phyloP scores from a whole-genome alignment of 768 basidiomycete species.

The Boletellus emodensis region DNA sequence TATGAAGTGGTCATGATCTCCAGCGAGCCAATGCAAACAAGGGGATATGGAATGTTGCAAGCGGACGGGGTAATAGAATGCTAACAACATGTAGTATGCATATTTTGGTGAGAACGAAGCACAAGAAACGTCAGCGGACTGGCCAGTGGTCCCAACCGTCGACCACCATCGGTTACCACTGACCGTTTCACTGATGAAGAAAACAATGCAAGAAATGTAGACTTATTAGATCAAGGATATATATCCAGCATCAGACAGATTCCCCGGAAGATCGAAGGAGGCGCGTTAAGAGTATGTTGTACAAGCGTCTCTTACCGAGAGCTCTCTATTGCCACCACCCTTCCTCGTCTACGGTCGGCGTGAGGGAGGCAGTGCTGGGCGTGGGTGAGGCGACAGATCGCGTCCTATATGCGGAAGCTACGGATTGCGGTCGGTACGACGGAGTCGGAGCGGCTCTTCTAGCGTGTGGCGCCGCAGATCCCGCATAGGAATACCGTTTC shows the following conservation, averaged over 20 bases:
- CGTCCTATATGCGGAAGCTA: constrained; percentile 47
- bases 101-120: constrained; percentile 1
- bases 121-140: neutral
- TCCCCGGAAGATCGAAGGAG: neutral
- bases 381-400: constrained; percentile 61
- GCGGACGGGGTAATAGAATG: neutral
- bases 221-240: constrained; percentile 23
- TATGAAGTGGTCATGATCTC: constrained; percentile 29
- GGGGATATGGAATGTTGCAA: constrained; percentile 4
- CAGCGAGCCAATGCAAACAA: constrained; percentile 14
- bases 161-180: too few relatives aligned
- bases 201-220: neutral
- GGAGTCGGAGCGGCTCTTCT: constrained; percentile 20
- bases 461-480: constrained; percentile 10
- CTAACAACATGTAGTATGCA: constrained; percentile 16
- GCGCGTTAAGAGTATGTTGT: constrained; percentile 1
- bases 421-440: constrained; percentile 34
- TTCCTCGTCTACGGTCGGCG: constrained; percentile 66
- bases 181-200: neutral
- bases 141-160: too few relatives aligned
- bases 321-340: constrained; percentile 67
- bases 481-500: constrained; percentile 18
- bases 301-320: constrained; percentile 3
- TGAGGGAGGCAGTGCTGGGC: constrained; percentile 67
- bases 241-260: constrained; percentile 20